Evolutionary conservation across 2,329 filamentous ascomycete genomes (phyloP), one percentile per base, ranked within the genome.

Genomic region (Reticulascus tulasneorum): DNA sequence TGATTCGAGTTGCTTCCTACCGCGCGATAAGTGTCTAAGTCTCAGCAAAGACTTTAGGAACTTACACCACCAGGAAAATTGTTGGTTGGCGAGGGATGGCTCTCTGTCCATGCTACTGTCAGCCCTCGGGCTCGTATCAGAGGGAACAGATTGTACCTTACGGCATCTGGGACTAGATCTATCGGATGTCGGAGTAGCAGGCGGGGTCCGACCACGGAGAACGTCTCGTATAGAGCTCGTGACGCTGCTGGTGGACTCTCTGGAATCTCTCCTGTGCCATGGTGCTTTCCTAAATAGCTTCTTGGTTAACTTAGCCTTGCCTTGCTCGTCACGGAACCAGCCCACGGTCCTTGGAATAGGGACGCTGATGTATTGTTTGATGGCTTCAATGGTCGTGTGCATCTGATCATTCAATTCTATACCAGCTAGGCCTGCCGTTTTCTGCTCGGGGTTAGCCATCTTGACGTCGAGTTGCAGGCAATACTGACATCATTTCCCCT

Each of bases 1-100:
- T 62, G 10, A 75, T 52, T 5, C 70, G 61, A n/a, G 53, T 62
- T 6, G 71, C 71, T 55, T 75, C 70, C 71, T 74, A 15, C 9
- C 4, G 7, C 8, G 26, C 54, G 17, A 54, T 35, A n/a, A 18
- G n/a, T 8, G 10, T 4, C 11, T 17, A 5, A 5, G 9, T 18
- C 3, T 3, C 9, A 23, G 23, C 5, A 8, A 12, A 23, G 10
- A 10, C 7, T 9, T 4, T 23, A 2, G 6, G 3, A 9, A 51
- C 55, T 39, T 46, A 63, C 60, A 27, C 56, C 57, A 24, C 59
- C 58, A 1, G 59, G 62, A 38, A 55, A 65, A 18, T 58, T 51
- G 25, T 28, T 52, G 21, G 27, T 42, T 11, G 29, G 29, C 9
- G 38, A 40, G 25, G 36, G 35, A 20, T 35, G 40, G 27, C 43